Evolutionary conservation across 2,329 filamentous ascomycete species (phyloP).

Genomic region (Nemania diffusa): DNA sequence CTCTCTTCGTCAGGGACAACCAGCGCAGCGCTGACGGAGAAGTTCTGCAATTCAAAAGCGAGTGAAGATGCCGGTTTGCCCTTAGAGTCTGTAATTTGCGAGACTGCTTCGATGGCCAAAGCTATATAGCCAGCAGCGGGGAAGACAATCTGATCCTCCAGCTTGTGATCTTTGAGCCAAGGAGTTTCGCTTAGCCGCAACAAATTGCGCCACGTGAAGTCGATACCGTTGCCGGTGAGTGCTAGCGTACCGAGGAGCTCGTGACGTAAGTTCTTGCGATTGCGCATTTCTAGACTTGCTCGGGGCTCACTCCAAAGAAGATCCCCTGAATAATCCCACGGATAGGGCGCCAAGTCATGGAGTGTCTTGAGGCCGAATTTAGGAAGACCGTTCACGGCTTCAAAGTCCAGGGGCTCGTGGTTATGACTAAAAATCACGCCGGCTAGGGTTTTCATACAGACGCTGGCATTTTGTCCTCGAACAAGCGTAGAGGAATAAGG

Average conservation of each 20-base stretch:
- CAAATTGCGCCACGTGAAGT: constrained; percentile 34
- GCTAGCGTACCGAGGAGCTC: constrained; percentile 52
- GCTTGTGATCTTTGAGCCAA: constrained; percentile 20
- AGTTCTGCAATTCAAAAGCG: constrained; percentile 10
- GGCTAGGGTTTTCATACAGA: constrained; percentile 24
- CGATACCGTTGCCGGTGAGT: constrained; percentile 30
- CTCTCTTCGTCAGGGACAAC: constrained; percentile 5
- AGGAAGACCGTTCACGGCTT: constrained; percentile 9
- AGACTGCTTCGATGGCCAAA: constrained; percentile 13
- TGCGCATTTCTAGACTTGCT: constrained; percentile 42
- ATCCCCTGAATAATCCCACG: constrained; percentile 2
- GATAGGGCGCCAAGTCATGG: constrained; percentile 27
- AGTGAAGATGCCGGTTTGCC: background rate
- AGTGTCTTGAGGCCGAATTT: too few relatives aligned
- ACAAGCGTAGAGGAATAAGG: constrained; percentile 10
- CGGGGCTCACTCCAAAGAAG: constrained; percentile 43
- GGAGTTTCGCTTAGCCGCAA: background rate
- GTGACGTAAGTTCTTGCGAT: constrained; percentile 47
- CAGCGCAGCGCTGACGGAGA: constrained; percentile 20
- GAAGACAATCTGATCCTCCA: constrained; percentile 11
- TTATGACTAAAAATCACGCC: constrained; percentile 21
- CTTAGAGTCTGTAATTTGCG: background rate
- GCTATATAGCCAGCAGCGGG: constrained; percentile 21
- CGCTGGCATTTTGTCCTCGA: constrained; percentile 10
- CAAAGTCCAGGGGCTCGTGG: constrained; percentile 17